Percentiles rank a stretch among this genome's conserved stretches.
These are phyloP conservation scores for Aureobasidium sp. DNA, from an alignment of 2,329 filamentous ascomycete genomes.

Conservation along the genomic window DNA sequence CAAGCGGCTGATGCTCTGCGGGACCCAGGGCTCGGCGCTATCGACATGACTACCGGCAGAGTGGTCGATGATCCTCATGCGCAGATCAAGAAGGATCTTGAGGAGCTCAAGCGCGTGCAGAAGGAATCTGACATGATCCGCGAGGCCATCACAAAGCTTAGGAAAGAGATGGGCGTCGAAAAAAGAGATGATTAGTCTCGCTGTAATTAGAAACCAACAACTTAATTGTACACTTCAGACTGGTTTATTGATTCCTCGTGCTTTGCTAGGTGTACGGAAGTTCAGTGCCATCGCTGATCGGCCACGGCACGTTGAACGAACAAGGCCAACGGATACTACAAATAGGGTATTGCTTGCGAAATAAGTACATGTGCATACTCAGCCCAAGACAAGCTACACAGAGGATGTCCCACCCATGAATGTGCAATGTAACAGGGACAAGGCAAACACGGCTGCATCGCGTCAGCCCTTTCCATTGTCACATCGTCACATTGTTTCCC, in stretches of 20 bases:
- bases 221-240: not conserved
- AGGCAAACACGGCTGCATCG: not conserved
- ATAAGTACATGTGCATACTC: not conserved
- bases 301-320: not conserved
- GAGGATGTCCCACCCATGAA: not conserved
- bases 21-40: not conserved
- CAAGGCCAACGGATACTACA: not conserved
- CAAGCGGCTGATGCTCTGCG: not conserved
- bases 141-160: conserved; percentile 5
- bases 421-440: not conserved
- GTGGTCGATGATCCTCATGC: not conserved
- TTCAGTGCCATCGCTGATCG: too few relatives aligned
- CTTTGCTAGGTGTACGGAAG: not conserved
- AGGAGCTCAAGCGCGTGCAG: conserved; percentile 7
- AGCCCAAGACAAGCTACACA: not conserved
- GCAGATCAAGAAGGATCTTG: conserved; percentile 6
- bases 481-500: not conserved
- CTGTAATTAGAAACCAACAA: not conserved
- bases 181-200: not conserved
- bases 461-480: not conserved
- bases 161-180: conserved; percentile 4
- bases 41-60: conserved; percentile 10
- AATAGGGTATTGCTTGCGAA: not conserved
- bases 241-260: not conserved
- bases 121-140: conserved; percentile 1